Evolutionary conservation across 108 stramenopile genomes (phyloP), one percentile per base, ranked within the genome.

Genomic region (Bacterosira constricta): DNA sequence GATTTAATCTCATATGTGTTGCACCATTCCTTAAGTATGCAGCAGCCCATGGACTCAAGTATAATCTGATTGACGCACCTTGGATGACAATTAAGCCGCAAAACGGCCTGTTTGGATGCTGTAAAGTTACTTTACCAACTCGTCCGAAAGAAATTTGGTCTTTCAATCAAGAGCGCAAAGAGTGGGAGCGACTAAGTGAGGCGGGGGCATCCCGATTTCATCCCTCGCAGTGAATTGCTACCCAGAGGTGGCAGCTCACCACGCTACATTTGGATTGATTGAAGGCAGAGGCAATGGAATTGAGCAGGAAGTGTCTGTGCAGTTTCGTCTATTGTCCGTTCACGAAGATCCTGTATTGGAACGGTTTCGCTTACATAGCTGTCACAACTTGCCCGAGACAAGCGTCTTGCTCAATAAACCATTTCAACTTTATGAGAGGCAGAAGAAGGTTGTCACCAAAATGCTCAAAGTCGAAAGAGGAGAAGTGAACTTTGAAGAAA

Each of bases 181-280:
- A 23, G 11, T 88, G 87, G 87, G 71, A 63, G 9, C 54, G 87
- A 41, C 6, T 35, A 0, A 55, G 53, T 67, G 79, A 75, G 29
- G 56, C 73, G 10, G 83, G 71, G 15, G 84, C 66, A 36, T 70
- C 80, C 11, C 69, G 84, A 29, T 11, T 13, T 25, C 62, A 18
- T 46, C 52, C 17, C 61, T 90, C 12, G 50, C 42, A 9, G 71
- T 88, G 4, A 70, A 82, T 29, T 76, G 74, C 56, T 52, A 65
- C 26, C 90, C 90, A n/a, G 34, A 73, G 23, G 90, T 90, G 11
- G 86, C 73, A 38, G 88, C 90, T 15, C 90, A 92, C 51, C 69
- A 67, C 34, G 83, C 86, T 30, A 88, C 88, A 21, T 53, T 45
- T 26, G 62, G 58, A 3, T 52, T 89, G 10, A 74, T 84, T n/a